Evolutionary conservation across 2,329 filamentous ascomycete species (phyloP).

Genomic region (Xylariomycetidae sp.): DNA sequence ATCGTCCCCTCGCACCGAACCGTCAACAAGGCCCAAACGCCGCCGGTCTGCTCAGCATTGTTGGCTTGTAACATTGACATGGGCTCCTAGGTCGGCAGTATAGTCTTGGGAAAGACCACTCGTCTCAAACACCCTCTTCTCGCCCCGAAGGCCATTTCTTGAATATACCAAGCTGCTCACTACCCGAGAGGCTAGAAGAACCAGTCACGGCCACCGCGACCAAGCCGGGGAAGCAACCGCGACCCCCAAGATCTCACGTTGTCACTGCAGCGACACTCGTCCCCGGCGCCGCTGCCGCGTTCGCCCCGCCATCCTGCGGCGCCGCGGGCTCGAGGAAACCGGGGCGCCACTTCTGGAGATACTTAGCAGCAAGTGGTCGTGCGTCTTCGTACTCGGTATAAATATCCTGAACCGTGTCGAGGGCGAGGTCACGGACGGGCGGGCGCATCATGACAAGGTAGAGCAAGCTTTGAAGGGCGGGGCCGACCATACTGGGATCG

Average conservation of each 20-base stretch:
- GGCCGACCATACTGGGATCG: constrained; percentile 57
- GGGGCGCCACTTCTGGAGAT: constrained; percentile 55
- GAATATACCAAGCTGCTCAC: too few relatives aligned
- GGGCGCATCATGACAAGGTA: constrained; percentile 64
- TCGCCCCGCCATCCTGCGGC: constrained; percentile 12
- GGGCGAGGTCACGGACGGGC: constrained; percentile 54
- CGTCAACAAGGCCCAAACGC: too few relatives aligned
- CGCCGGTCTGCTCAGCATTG: too few relatives aligned
- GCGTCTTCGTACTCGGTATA: constrained; percentile 63
- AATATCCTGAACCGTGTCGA: constrained; percentile 61
- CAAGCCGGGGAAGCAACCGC: too few relatives aligned
- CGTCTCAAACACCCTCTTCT: too few relatives aligned
- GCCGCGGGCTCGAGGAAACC: constrained; percentile 41
- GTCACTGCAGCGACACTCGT: constrained; percentile 13
- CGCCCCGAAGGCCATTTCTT: too few relatives aligned
- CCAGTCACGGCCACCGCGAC: too few relatives aligned
- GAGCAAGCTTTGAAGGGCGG: constrained; percentile 58
- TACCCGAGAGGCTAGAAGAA: too few relatives aligned
- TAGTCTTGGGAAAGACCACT: too few relatives aligned
- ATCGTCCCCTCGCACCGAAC: too few relatives aligned
- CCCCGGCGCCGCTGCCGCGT: constrained; percentile 12
- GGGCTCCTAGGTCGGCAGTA: too few relatives aligned
- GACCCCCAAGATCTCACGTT: constrained; percentile 20
- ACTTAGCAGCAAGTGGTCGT: constrained; percentile 55
- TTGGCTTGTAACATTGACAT: too few relatives aligned